Evolutionary conservation across 495 filamentous ascomycete species (phyloP), one percentile per base, ranked within the genome.

Genomic region (Saxophila tyrrhenica): DNA sequence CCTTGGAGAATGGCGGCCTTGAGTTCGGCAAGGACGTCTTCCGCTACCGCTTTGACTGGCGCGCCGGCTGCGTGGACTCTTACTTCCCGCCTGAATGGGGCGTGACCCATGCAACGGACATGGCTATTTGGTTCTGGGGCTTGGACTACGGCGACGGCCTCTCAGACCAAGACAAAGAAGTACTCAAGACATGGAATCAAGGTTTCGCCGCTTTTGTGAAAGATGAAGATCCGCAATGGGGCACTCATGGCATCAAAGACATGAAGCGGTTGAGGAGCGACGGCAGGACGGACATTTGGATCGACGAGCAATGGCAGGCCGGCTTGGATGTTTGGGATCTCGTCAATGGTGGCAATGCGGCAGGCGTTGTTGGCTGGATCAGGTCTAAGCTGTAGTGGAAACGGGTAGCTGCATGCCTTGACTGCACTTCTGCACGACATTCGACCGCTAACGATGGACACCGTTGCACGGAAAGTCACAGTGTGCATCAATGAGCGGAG

Each of bases 111-210:
- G 72, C 68, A 10, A 75, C 75, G 1, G 78, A 81, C 59, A 71
- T 75, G 66, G 64, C 71, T 46, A 68, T 79, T 20, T 81, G 78
- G 78, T 75, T 80, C 51, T 79, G 73, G 72, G 78, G 78, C 0
- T 72, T 76, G 63, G 76, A 74, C 0, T 74, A 73, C 58, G 75
- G 75, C 19, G 59, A 67, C 13, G 32, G 52, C 0, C 44, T 81
- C 7, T 62, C 56, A 13, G 50, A 56, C 10, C 39, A 54, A 44
- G 78, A 81, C 66, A 75, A 75, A 63, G 46, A n/a, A 19, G 22
- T 73, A 13, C 58, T 74, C 5, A 53, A 61, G 32, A 56, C 53
- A 23, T 69, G 77, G 48, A 64, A 76, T 41, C 69, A 66, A 2
- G 72, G 72, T 24, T 65, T 77, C 38, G 62, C 57, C 5, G 55